Evolutionary conservation across 805 yeast species (phyloP).

Genomic region (Metschnikowia shivogae): DNA sequence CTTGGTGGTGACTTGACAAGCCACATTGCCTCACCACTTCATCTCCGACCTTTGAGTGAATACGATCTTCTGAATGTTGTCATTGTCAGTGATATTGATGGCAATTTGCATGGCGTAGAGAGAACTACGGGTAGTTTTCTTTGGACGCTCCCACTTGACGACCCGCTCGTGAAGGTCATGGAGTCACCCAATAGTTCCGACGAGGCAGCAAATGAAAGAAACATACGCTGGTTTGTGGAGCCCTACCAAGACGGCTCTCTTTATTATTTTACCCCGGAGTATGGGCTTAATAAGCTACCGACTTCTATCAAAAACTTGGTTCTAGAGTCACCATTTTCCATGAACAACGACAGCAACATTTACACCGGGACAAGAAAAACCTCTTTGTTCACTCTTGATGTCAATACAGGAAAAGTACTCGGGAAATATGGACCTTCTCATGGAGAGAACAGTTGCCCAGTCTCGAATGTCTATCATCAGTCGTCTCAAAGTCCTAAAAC

Average conservation of each 20-base stretch:
- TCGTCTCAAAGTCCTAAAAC: not conserved
- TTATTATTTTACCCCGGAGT: slow-evolving; percentile 69
- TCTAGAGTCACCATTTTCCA: slow-evolving; percentile 78
- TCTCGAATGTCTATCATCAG: slow-evolving; percentile 23
- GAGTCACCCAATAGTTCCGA: slow-evolving; percentile 7
- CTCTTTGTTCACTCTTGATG: slow-evolving; percentile 68
- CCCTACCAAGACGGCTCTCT: slow-evolving; percentile 83
- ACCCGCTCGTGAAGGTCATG: slow-evolving; percentile 53
- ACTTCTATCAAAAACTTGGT: slow-evolving; percentile 75
- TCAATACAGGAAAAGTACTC: slow-evolving; percentile 67
- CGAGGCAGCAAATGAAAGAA: slow-evolving; percentile 17
- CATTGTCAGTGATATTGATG: slow-evolving; percentile 79
- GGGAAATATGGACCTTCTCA: slow-evolving; percentile 55
- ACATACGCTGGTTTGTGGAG: slow-evolving; percentile 79
- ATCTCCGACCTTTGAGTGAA: slow-evolving; percentile 39
- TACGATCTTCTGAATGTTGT: slow-evolving; percentile 55
- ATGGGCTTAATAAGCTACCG: slow-evolving; percentile 79
- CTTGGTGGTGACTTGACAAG: not conserved
- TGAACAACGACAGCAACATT: slow-evolving; percentile 69
- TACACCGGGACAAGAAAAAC: slow-evolving; percentile 84
- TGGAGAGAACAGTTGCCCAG: slow-evolving; percentile 31
- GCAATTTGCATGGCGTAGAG: slow-evolving; percentile 76
- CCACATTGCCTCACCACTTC: slow-evolving; percentile 30
- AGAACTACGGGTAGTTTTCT: slow-evolving; percentile 67
- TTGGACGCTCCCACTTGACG: slow-evolving; percentile 71